phyloP scores from a whole-genome alignment of 108 stramenopile species.

The Discostella stelligeroides region DNA sequence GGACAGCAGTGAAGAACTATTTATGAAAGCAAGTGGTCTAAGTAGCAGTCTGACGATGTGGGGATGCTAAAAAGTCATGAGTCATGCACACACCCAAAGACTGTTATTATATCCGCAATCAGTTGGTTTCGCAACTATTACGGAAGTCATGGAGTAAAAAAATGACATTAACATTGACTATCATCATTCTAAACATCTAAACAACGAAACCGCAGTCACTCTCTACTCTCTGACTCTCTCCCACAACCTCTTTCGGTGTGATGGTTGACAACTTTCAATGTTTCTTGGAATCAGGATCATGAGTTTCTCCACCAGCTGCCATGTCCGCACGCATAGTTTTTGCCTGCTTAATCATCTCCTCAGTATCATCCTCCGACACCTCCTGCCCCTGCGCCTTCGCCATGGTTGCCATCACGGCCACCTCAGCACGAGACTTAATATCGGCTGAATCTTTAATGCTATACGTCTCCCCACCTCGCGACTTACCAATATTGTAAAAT shows the following conservation, averaged over 20 bases:
- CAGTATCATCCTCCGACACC: conserved; percentile 77
- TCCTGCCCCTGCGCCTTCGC: conserved; percentile 93
- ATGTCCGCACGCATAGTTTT: conserved; percentile 53
- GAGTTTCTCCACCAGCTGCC: conserved; percentile 13
- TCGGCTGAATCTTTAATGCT: conserved; percentile 58
- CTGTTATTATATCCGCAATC: no score
- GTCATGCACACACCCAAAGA: no score
- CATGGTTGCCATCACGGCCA: conserved; percentile 88
- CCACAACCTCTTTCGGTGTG: not conserved
- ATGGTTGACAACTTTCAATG: not conserved
- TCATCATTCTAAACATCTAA: no score
- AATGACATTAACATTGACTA: no score
- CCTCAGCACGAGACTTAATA: conserved; percentile 82
- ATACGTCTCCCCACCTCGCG: conserved; percentile 45
- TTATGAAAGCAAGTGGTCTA: no score
- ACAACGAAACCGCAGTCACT: not conserved
- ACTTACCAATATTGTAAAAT: conserved; percentile 72
- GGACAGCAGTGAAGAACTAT: no score
- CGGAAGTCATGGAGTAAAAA: no score
- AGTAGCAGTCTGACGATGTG: no score
- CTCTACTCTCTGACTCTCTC: not conserved
- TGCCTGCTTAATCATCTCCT: conserved; percentile 79
- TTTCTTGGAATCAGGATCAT: conserved; percentile 2
- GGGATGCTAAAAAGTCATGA: no score
- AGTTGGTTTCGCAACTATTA: no score